Base-by-base conservation (phyloP, 1,139 yeast genomes). In the Yarrowia galli region DNA sequence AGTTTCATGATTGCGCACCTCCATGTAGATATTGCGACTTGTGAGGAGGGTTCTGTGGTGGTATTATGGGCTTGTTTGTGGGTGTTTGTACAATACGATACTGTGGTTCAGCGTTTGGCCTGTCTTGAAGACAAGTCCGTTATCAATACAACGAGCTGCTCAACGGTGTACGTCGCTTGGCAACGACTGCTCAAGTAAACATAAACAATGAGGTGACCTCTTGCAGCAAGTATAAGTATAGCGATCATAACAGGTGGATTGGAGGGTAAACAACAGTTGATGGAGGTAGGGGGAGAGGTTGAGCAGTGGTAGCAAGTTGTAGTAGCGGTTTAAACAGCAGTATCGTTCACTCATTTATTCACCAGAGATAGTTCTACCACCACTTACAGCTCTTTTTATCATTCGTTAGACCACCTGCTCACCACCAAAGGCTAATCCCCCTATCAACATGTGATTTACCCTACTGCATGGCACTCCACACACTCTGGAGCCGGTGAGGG, bases 401-500 rank as follows among this genome's bases (percentile, higher is more conserved):
- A 28, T 28, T 28, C 9, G 32, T 28, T 28, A 28, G 10, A 28
- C 32, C 32, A 28, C 28, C 28, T 3, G 40, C n/a, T 16, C 20
- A 7, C 23, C 23, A 28, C 43, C 32, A 20, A 53, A 53, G 45
- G 45, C 60, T 53, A 53, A 53, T 36, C 60, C 60, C 60, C 60
- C 60, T 53, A 53, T 53, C 60, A 53, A 53, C 60, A 53, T 36
- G 32, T 53, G 32, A 53, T 42, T 43, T 58, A 58, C 49, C 51
- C 64, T 58, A 43, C 64, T 15, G 51, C 64, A 56, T 56, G 32
- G 16, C 60, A 54, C 63, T 40, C 48, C 61, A 54, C 61, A 54
- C 46, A 40, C 38, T 22, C 38, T 35, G 35, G 28, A 40, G 63
- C 38, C 32, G 10, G 48, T 25, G 51, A 40, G 49, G 23, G 32